A percentile compares a stretch with the other conserved stretches of the same genome.
Evolutionary conservation across 768 basidiomycete genomes (phyloP).

Genomic region (Suillus decipiens): DNA sequence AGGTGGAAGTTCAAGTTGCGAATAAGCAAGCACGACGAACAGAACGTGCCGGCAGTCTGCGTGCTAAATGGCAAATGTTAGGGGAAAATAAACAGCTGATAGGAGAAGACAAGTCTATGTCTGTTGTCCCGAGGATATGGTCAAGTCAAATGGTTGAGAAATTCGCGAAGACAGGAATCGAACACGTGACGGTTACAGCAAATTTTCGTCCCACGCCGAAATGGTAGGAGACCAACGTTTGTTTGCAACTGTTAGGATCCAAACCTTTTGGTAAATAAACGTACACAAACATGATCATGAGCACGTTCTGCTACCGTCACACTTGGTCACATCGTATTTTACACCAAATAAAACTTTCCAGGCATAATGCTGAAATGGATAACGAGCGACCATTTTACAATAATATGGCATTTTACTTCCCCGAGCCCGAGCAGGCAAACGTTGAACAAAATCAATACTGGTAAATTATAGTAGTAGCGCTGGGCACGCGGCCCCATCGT

Average conservation of each 20-base stretch:
- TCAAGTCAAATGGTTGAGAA: not conserved
- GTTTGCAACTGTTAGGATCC: not conserved
- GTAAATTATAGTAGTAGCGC: constrained; percentile 2
- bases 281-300: not conserved
- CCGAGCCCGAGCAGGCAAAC: constrained; percentile 12
- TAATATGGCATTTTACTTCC: constrained; percentile 21
- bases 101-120: not conserved
- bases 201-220: not conserved
- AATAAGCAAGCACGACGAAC: not conserved
- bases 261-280: constrained; percentile 5
- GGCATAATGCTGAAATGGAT: not conserved
- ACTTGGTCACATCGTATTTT: too few relatives aligned
- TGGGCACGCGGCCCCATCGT: not conserved
- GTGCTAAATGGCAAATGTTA: not conserved
- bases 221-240: not conserved
- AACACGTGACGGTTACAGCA: not conserved
- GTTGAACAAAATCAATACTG: constrained; percentile 5
- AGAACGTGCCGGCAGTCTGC: not conserved
- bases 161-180: not conserved
- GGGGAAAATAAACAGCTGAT: not conserved
- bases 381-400: constrained; percentile 1
- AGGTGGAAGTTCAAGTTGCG: not conserved
- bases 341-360: too few relatives aligned
- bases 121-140: too few relatives aligned
- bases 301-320: too few relatives aligned